Percentiles rank a stretch among this genome's conserved stretches.
These are phyloP conservation scores for Lizonia empirigonia DNA, from an alignment of 2,329 filamentous ascomycete species.

Conservation along the genomic window DNA sequence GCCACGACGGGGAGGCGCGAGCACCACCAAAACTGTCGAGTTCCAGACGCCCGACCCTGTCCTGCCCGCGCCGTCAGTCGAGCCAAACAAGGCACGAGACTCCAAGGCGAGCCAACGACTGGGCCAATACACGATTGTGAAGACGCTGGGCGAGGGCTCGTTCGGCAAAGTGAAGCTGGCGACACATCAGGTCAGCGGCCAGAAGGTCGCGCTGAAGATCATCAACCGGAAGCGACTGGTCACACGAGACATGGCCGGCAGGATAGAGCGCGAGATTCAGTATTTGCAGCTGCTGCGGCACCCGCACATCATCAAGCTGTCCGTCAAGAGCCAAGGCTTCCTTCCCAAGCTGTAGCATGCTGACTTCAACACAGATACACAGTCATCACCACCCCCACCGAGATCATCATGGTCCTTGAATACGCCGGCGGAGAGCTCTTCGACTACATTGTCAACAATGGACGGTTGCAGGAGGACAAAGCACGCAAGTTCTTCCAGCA, in stretches of 20 bases:
- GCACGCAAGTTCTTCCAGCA: slow-evolving; percentile 99
- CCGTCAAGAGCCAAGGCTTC: slow-evolving; percentile 45
- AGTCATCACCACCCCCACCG: slow-evolving; percentile 89
- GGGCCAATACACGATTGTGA: slow-evolving; percentile 88
- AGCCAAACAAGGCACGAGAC: slow-evolving; percentile 54
- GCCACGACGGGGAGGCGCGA: slow-evolving; percentile 59
- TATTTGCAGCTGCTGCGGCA: slow-evolving; percentile 95
- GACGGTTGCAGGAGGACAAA: slow-evolving; percentile 86
- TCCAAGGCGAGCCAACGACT: slow-evolving; percentile 79
- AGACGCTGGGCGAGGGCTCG: slow-evolving; percentile 91
- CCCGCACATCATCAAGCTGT: slow-evolving; percentile 99
- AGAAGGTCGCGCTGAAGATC: slow-evolving; percentile 97
- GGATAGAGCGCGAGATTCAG: slow-evolving; percentile 97
- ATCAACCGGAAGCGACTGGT: slow-evolving; percentile 96
- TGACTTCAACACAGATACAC: slow-evolving; percentile 69
- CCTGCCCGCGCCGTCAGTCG: slow-evolving; percentile 26
- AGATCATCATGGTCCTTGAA: slow-evolving; percentile 99
- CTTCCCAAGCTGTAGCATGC: not conserved
- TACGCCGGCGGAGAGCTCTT: slow-evolving; percentile 97
- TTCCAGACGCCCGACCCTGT: slow-evolving; percentile 34
- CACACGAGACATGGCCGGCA: slow-evolving; percentile 95
- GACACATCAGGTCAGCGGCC: slow-evolving; percentile 86
- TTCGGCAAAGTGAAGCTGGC: slow-evolving; percentile 99
- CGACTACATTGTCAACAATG: slow-evolving; percentile 95
- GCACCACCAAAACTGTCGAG: slow-evolving; percentile 45